Evolutionary conservation across 805 yeast genomes (phyloP), one percentile per base, ranked within the genome.

Genomic region (Ascoidea rubescens): DNA sequence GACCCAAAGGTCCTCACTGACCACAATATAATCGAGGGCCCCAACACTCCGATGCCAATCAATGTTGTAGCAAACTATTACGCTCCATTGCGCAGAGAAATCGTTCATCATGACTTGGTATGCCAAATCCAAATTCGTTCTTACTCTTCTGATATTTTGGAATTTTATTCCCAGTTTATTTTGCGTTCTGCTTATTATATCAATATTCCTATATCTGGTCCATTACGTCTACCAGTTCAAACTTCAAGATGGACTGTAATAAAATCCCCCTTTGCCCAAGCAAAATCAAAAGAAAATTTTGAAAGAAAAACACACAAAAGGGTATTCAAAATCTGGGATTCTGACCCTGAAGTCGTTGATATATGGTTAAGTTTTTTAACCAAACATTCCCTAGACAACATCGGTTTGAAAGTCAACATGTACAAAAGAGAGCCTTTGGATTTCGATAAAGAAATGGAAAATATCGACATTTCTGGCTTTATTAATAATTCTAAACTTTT

Each of bases 221-320:
- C 91, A 17, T 73, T 71, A 42, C 86, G 82, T 49, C 66, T 78
- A 57, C 84, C 80, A 56, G 80, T 84, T 3, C 84, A 80, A 63
- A 78, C 82, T 60, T 86, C 91, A 67, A 78, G 89, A 59, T 91
- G 96, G 87, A 93, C 99, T 0, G 96, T 93, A 47, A 89, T 84
- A 61, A 79, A 83, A 65, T 82, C 96, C 3, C 97, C 97, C 1
- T 93, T 93, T 65, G 96, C 86, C 21, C 93, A 87, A 63, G 95
- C 97, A 51, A 90, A 89, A 66, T 77, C 93, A 7, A 93, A 93
- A 70, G 96, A 91, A 71, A 93, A 91, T 72, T 93, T 86, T 69
- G 86, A 87, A 71, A 82, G 98, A 71, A 75, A 78, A 49, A 93
- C 98, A 1, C 86, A 79, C 65, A 80, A 83, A 60, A 79, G 95